Evolutionary conservation across 2,329 filamentous ascomycete genomes (phyloP), one percentile per base, ranked within the genome.

Genomic region (Fusarium papillatum): DNA sequence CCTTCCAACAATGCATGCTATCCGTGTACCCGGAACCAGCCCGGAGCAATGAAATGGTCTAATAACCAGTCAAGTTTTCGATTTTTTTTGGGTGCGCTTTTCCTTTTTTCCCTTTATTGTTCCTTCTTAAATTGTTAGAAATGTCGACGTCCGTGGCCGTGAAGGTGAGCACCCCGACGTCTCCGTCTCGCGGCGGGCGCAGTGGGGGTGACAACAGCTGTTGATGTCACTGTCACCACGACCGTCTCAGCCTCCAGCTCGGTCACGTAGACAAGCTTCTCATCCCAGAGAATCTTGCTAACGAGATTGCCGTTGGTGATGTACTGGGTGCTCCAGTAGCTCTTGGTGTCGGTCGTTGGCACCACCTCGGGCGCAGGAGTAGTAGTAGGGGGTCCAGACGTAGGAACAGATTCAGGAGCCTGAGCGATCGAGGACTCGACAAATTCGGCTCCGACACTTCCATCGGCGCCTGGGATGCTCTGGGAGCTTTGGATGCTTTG

Each of bases 251-350:
- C 84, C 17, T 84, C 79, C 31, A 85, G 80, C 66, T 87, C 82
- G 1, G 88, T 91, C 19, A 90, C 88, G 64, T 87, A 90, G 34
- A 91, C 86, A 7, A 87, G 79, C 57, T 89, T 86, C 82, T 92
- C 86, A 64, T 89, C 87, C 87, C 89, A 90, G 16, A 91, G 81
- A 26, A 93, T 86, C 83, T 92, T 88, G 72, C 86, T 86, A 16
- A 93, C 88, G 9, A 87, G 76, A 55, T 86, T 85, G 64, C 86
- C 87, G 11, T 84, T 83, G 22, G 90, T 92, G 59, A 88, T 72
- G 72, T 86, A 91, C 75, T 90, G 82, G 7, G 90, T 93, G 81
- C 87, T 89, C 72, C 75, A 86, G 74, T 76, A 82, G 69, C 77
- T 83, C 66, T 82, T 78, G 69, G 85, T 85, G 39, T 84, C 82